Base-by-base conservation (phyloP, 2,329 filamentous ascomycete genomes). In the Xylaria arbuscula region DNA sequence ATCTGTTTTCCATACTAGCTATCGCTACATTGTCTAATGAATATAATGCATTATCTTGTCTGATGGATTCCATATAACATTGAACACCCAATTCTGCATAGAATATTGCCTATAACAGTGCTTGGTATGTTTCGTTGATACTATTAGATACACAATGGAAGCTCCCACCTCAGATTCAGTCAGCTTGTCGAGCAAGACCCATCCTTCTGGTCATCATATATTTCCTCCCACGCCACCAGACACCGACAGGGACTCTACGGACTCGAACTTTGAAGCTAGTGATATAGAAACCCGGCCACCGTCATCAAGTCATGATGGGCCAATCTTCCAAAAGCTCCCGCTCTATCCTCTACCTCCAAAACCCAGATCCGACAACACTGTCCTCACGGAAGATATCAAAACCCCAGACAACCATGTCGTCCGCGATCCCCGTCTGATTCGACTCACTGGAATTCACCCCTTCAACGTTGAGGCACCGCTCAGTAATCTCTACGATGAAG, bases 391-490 rank as follows among this genome's bases (percentile, higher is more conserved):
- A 75, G 94, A 97, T 77, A 84, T 92, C 71, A 91, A 92, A 70
- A 98, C 94, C 0, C 94, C 94, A 9, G 94, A 98, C 76, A 84
- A 81, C 72, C 93, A 95, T 83, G 92, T 98, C 22, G 86, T 90
- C 24, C 86, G 94, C 78, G 94, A 97, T 80, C 85, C 91, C 0
- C 87, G 94, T 48, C 84, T 98, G 17, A 96, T 98, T 72, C 88
- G 94, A 59, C 83, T 98, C 15, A 98, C 94, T 11, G 94, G 94
- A 28, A 87, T 93, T 6, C 94, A 97, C 79, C 94, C 94, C 0
- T 97, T 97, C 83, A 98, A 98, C 74, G 91, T 92, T 57, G 94
- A 98, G 80, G 87, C 94, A 10, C 94, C 94, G 0, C 81, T 98
- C 9, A 92, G 88, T 63, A 89, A 89, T 17, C 83, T 97, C 0